phyloP scores from a whole-genome alignment of 257 asterid genomes.

The Scutellaria baicalensis region DNA sequence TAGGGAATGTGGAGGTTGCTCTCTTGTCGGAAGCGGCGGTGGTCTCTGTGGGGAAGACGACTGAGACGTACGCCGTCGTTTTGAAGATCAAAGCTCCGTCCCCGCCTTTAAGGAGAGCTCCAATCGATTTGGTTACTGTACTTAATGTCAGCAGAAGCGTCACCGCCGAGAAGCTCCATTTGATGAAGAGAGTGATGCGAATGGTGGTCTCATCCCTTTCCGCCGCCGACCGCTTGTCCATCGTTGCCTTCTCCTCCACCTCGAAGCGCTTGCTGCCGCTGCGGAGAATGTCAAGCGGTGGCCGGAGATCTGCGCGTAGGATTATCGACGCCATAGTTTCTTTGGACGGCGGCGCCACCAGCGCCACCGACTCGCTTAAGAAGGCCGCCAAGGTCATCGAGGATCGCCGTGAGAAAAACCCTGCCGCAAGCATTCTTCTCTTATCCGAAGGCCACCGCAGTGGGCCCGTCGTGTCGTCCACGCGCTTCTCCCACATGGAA shows the following conservation, averaged over 20 bases:
- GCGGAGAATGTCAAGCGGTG: constrained; percentile 71
- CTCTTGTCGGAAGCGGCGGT: constrained; percentile 69
- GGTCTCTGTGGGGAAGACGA: constrained; percentile 58
- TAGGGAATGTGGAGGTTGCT: constrained; percentile 35
- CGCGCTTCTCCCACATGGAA: constrained; percentile 49
- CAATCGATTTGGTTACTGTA: constrained; percentile 80
- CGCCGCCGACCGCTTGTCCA: constrained; percentile 77
- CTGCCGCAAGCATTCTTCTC: constrained; percentile 60
- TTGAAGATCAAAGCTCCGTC: constrained; percentile 65
- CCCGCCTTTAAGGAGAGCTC: constrained; percentile 43
- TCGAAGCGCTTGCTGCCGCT: constrained; percentile 83
- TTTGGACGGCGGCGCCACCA: constrained; percentile 50
- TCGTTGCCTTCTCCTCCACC: constrained; percentile 81
- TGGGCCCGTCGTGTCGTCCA: constrained; percentile 41
- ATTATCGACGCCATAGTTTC: constrained; percentile 74
- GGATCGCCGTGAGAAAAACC: constrained; percentile 85
- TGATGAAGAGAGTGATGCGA: constrained; percentile 66
- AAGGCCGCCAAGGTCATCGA: constrained; percentile 92
- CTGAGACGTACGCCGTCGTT: constrained; percentile 62
- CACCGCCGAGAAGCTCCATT: constrained; percentile 49
- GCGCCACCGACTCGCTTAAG: constrained; percentile 66
- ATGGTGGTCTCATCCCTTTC: constrained; percentile 69
- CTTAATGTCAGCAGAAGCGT: constrained; percentile 62
- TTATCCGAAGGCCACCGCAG: constrained; percentile 48
- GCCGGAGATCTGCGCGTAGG: constrained; percentile 72